Conservation (phyloP, 2,329 filamentous ascomycete species). For the Xylariaceae sp. region DNA sequence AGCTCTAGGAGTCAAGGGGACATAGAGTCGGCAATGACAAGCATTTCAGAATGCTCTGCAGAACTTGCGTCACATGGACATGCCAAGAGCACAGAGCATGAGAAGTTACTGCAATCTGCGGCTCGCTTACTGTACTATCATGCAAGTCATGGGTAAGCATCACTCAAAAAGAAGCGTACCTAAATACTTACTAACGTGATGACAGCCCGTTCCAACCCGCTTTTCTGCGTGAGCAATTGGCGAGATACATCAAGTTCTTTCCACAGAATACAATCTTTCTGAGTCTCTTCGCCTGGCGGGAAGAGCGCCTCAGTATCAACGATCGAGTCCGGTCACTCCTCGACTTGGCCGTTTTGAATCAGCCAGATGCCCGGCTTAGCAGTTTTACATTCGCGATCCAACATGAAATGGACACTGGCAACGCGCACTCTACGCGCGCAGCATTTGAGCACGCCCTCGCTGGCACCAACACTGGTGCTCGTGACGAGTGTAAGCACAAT, state of each 20-base stretch:
- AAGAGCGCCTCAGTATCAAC: constrained; percentile 66
- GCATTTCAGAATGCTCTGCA: constrained; percentile 36
- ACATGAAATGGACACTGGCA: constrained; percentile 46
- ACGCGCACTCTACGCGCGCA: constrained; percentile 43
- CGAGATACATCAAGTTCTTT: constrained; percentile 58
- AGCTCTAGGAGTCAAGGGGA: constrained; percentile 48
- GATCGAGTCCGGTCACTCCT: constrained; percentile 71
- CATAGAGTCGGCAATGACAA: constrained; percentile 45
- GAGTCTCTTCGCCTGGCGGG: constrained; percentile 67
- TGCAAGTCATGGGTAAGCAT: constrained; percentile 49
- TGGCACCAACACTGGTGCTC: too few relatives aligned
- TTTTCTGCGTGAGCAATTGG: constrained; percentile 59
- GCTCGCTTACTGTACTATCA: constrained; percentile 65
- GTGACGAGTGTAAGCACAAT: constrained; percentile 35
- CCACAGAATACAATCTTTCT: constrained; percentile 76
- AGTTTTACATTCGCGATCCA: constrained; percentile 46
- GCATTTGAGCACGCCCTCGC: constrained; percentile 50
- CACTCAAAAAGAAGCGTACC: background rate
- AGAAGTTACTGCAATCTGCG: constrained; percentile 66
- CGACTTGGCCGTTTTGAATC: constrained; percentile 43
- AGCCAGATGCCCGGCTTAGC: constrained; percentile 36
- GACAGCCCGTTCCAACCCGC: constrained; percentile 62
- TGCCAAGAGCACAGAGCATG: constrained; percentile 38
- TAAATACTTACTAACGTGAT: constrained; percentile 7
- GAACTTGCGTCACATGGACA: constrained; percentile 37